These are phyloP conservation scores for Talaromyces rugulosus DNA, from an alignment of 2,329 filamentous ascomycete species.

Conservation along the genomic window DNA sequence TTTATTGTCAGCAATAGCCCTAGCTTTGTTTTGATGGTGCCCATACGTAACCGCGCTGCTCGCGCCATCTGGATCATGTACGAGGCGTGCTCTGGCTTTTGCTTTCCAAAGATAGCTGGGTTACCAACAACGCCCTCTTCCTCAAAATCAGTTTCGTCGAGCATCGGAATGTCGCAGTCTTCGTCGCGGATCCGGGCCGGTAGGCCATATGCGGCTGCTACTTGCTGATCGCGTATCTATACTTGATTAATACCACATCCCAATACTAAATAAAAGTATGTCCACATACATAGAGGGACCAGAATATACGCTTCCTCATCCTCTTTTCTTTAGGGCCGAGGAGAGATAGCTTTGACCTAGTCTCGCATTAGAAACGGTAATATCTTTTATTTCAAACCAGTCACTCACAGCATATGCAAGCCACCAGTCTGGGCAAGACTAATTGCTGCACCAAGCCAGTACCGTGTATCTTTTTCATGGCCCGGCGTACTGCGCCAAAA, in stretches of 20 bases:
- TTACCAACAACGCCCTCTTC: constrained; percentile 25
- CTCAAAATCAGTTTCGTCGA: constrained; percentile 35
- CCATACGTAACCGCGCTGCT: constrained; percentile 33
- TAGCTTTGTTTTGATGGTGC: not conserved
- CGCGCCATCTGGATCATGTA: constrained; percentile 38
- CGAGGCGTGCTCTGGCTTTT: constrained; percentile 28
- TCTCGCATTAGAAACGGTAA: not conserved
- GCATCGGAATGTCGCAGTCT: constrained; percentile 44
- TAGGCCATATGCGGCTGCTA: constrained; percentile 41
- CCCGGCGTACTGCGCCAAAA: constrained; percentile 52
- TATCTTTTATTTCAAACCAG: not conserved
- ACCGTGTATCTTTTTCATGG: constrained; percentile 47
- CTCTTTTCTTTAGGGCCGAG: constrained; percentile 27
- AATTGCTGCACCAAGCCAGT: constrained; percentile 50
- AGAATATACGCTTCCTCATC: constrained; percentile 50
- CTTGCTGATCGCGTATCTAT: constrained; percentile 46
- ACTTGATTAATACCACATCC: not conserved
- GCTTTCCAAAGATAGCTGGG: constrained; percentile 25
- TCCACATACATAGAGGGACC: constrained; percentile 46
- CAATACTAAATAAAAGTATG: not conserved
- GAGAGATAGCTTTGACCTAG: constrained; percentile 29
- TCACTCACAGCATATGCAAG: constrained; percentile 31
- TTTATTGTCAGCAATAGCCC: not conserved
- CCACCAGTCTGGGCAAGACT: constrained; percentile 48
- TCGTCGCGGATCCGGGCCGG: constrained; percentile 48